These are phyloP conservation scores for Priceomyces carsonii DNA, from an alignment of 805 yeast genomes.

Conservation along the genomic window DNA sequence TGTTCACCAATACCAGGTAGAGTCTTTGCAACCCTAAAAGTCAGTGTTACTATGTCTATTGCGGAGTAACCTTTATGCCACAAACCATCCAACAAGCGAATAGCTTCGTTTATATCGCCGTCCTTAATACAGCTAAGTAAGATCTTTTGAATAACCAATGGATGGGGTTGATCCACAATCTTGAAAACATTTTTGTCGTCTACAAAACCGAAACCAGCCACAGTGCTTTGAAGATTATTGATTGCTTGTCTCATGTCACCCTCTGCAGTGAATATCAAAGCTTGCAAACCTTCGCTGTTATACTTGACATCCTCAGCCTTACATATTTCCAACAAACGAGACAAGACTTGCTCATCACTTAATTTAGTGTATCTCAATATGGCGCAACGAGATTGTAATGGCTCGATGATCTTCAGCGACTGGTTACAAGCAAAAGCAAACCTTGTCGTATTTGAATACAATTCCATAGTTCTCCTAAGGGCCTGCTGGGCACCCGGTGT, in stretches of 20 bases:
- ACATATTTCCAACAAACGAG: slow-evolving; percentile 70
- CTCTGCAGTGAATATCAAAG: slow-evolving; percentile 91
- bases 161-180: slow-evolving; percentile 96
- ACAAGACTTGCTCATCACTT: slow-evolving; percentile 80
- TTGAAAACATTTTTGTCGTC: slow-evolving; percentile 90
- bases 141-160: slow-evolving; percentile 71
- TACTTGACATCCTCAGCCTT: slow-evolving; percentile 71
- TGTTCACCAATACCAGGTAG: slow-evolving; percentile 68
- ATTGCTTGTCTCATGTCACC: slow-evolving; percentile 99
- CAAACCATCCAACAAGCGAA: slow-evolving; percentile 61
- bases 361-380: slow-evolving; percentile 81
- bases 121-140: slow-evolving; percentile 41
- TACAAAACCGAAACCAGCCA: slow-evolving; percentile 91
- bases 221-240: slow-evolving; percentile 90
- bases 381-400: slow-evolving; percentile 95
- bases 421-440: slow-evolving; percentile 99
- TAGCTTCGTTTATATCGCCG: slow-evolving; percentile 59
- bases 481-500: slow-evolving; percentile 98
- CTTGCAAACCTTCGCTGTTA: slow-evolving; percentile 89
- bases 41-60: slow-evolving; percentile 86
- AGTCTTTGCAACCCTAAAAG: slow-evolving; percentile 84
- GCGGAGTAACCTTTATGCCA: slow-evolving; percentile 94
- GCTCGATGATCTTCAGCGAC: slow-evolving; percentile 92
- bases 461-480: slow-evolving; percentile 89
- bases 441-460: slow-evolving; percentile 91